Percentiles rank a stretch among this genome's conserved stretches.
Evolutionary conservation across 495 filamentous ascomycete genomes (phyloP).

Genomic region (Penicillium psychrofluorescens): DNA sequence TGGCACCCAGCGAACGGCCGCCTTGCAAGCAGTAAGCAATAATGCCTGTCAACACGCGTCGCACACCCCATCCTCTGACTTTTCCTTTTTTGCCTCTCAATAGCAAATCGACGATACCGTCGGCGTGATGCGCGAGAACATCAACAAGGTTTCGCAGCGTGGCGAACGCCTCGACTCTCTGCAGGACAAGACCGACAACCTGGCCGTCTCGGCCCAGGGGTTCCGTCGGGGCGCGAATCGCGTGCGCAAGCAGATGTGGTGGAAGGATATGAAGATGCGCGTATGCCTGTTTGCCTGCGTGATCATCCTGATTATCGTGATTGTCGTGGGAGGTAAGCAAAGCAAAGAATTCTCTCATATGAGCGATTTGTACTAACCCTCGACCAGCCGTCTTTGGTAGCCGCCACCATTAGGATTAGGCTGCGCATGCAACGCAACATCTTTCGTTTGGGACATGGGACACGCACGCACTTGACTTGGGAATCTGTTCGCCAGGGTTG

Average conservation of each 20-base stretch:
- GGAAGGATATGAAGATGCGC: constrained; percentile 99
- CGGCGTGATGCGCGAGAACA: constrained; percentile 88
- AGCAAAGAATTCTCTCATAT: not conserved
- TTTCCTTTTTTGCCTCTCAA: not conserved
- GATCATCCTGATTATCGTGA: constrained; percentile 81
- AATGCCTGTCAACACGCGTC: too few relatives aligned
- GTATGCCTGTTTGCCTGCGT: constrained; percentile 88
- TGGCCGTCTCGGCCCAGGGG: constrained; percentile 80
- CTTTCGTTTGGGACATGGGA: constrained; percentile 26
- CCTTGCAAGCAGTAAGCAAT: constrained; percentile 70
- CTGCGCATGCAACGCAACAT: constrained; percentile 13
- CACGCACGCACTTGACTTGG: not conserved
- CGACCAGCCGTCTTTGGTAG: too few relatives aligned
- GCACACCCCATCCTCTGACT: too few relatives aligned
- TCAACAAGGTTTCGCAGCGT: constrained; percentile 87
- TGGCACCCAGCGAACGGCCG: constrained; percentile 58
- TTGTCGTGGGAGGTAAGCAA: constrained; percentile 79
- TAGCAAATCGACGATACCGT: constrained; percentile 97
- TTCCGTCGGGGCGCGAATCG: constrained; percentile 94
- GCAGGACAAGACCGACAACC: constrained; percentile 92
- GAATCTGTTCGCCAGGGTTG: too few relatives aligned
- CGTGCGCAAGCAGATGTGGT: constrained; percentile 92
- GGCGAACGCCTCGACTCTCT: constrained; percentile 84
- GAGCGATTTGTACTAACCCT: too few relatives aligned
- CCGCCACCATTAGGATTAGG: constrained; percentile 13